These are phyloP conservation scores for Kwoniella shivajii DNA, from an alignment of 1,284 basidiomycete species.

Conservation along the genomic window DNA sequence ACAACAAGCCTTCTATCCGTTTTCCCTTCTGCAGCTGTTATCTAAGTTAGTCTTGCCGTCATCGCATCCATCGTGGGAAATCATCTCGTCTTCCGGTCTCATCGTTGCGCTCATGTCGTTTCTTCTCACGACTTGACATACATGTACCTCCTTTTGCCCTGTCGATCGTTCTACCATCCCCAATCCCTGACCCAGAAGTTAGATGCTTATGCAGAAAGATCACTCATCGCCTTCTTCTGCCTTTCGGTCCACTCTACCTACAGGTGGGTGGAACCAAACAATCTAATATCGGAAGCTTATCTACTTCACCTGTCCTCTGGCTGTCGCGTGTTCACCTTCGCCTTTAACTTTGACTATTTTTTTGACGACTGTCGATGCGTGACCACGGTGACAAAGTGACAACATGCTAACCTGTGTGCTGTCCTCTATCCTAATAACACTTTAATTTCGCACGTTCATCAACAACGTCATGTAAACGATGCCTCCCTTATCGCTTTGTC, in stretches of 20 bases:
- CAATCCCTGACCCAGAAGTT: slow-evolving; percentile 4
- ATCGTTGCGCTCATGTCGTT: background rate
- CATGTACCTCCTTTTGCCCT: slow-evolving; percentile 2
- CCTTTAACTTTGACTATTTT: too few relatives aligned
- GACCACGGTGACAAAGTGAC: too few relatives aligned
- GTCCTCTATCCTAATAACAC: too few relatives aligned
- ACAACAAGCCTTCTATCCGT: background rate
- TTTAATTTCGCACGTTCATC: too few relatives aligned
- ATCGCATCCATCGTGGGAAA: background rate
- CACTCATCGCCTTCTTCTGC: background rate
- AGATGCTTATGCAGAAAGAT: background rate
- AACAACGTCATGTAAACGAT: too few relatives aligned
- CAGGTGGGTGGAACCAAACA: slow-evolving; percentile 2
- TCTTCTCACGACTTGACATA: background rate
- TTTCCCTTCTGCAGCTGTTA: background rate
- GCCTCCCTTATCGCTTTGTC: too few relatives aligned
- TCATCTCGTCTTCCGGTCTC: background rate
- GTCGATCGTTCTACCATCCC: background rate
- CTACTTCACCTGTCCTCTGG: background rate
- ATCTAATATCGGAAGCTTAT: too few relatives aligned
- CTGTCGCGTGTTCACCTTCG: too few relatives aligned
- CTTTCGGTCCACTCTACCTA: background rate
- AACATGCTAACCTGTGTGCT: too few relatives aligned
- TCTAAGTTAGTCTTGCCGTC: background rate
- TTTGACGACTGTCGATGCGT: too few relatives aligned